Evolutionary conservation across 495 filamentous ascomycete genomes (phyloP), one percentile per base, ranked within the genome.

Genomic region (Xylaria cubensis): DNA sequence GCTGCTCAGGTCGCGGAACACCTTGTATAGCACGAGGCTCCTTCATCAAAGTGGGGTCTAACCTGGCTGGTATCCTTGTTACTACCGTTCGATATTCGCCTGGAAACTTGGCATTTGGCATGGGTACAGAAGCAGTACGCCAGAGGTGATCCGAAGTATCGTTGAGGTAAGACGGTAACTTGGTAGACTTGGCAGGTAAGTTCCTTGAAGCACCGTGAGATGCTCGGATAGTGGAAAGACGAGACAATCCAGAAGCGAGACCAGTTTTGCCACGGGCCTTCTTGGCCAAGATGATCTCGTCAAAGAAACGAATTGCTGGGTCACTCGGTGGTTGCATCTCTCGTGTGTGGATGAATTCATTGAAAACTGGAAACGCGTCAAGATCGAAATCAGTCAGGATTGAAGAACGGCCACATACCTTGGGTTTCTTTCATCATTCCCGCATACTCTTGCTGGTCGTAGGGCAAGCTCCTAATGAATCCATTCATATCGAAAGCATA

Each of bases 401-500:
- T 10, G 10, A 64, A n/a, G 15, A 48, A 36, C 2, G 29, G 51
- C n/a, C 41, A 74, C 86, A 78, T 85, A 94, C 93, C 91, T 90
- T 99, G 96, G 5, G 95, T 99, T 74, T 99, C 92, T 78, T 93
- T 92, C 78, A 99, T 87, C 86, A 95, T 91, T 66, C 83, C 82
- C 74, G 94, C 90, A 77, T 98, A 99, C 59, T 97, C 93, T 41
- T 93, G 92, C 77, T 97, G 93, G 75, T 98, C 96, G 74, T 91
- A 87, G 10, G 96, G 96, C 79, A 98, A 87, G 79, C 94, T 97
- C 80, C 89, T 92, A 76, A 97, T 85, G 78, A 98, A 99, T 5
- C 90, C 92, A 73, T 96, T 93, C 92, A 97, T 94, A 80, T 97
- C 94, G 82, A 99, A 99, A 46, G 89, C 88, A 79, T 95, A 97